phyloP scores from a whole-genome alignment of 306 rosid species.

The Acacia melanoxylon region DNA sequence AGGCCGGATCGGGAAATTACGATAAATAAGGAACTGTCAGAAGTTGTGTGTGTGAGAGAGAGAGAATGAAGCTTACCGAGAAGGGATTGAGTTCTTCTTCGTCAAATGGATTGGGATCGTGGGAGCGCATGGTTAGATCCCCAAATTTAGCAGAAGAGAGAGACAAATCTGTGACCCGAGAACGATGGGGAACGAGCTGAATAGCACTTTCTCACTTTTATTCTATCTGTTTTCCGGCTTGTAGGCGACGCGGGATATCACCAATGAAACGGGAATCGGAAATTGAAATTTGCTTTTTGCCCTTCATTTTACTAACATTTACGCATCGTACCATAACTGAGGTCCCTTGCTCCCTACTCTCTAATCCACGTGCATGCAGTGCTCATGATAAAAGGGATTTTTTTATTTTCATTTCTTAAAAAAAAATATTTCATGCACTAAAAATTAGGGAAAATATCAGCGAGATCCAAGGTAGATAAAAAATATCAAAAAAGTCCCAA shows the following conservation, averaged over 20 bases:
- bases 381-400: too few species aligned
- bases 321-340: neutral
- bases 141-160: constrained; percentile 40
- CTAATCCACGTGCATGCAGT: too few species aligned
- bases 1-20: constrained; percentile 44
- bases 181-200: neutral
- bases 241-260: constrained; percentile 54
- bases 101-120: constrained; percentile 94
- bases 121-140: constrained; percentile 82
- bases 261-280: constrained; percentile 10
- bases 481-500: too few species aligned
- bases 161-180: constrained; percentile 20
- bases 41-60: neutral
- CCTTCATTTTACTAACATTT: constrained; percentile 13
- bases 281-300: constrained; percentile 23
- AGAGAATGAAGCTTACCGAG: constrained; percentile 56
- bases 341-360: too few species aligned
- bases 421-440: too few species aligned
- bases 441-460: too few species aligned
- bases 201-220: constrained; percentile 31
- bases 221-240: constrained; percentile 24
- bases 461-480: too few species aligned
- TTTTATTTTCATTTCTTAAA: too few species aligned
- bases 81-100: constrained; percentile 94
- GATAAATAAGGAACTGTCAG: neutral